phyloP scores from a whole-genome alignment of 805 yeast genomes.

The Candida ulmi region DNA sequence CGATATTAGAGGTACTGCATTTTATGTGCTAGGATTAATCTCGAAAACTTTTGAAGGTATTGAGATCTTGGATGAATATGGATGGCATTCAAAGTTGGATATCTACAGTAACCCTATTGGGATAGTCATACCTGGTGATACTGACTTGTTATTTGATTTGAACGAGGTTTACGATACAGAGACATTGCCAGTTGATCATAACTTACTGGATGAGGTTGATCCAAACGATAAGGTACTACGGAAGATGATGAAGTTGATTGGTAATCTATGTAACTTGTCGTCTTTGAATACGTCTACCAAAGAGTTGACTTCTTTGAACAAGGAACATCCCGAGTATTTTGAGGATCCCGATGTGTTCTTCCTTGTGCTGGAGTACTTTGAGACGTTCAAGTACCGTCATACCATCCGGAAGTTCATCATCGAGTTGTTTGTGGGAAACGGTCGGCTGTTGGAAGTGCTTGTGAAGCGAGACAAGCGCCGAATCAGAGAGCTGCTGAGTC shows the following conservation, averaged over 20 bases:
- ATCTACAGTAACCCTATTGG: slow-evolving; percentile 38
- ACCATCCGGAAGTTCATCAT: slow-evolving; percentile 59
- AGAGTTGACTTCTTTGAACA: slow-evolving; percentile 49
- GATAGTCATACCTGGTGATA: slow-evolving; percentile 33
- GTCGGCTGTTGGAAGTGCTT: slow-evolving; percentile 45
- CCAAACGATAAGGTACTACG: slow-evolving; percentile 24
- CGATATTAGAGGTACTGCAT: slow-evolving; percentile 71
- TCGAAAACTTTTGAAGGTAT: slow-evolving; percentile 72
- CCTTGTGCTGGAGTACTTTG: slow-evolving; percentile 46
- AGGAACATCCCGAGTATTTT: slow-evolving; percentile 45
- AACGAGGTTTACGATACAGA: slow-evolving; percentile 3
- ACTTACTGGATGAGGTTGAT: slow-evolving; percentile 6
- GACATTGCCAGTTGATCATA: slow-evolving; percentile 4
- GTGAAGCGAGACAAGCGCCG: slow-evolving; percentile 39
- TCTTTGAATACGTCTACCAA: slow-evolving; percentile 49
- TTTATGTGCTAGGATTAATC: slow-evolving; percentile 69
- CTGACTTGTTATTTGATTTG: slow-evolving; percentile 25
- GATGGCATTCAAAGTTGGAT: slow-evolving; percentile 58
- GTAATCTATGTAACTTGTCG: slow-evolving; percentile 52
- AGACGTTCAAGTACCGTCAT: slow-evolving; percentile 53
- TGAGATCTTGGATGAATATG: slow-evolving; percentile 76
- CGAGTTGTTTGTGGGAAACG: slow-evolving; percentile 50
- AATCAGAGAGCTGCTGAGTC: slow-evolving; percentile 14
- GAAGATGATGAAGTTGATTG: slow-evolving; percentile 33
- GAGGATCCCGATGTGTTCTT: slow-evolving; percentile 50